Evolutionary conservation across 2,329 filamentous ascomycete species (phyloP).

Genomic region (Penicillium sp.): DNA sequence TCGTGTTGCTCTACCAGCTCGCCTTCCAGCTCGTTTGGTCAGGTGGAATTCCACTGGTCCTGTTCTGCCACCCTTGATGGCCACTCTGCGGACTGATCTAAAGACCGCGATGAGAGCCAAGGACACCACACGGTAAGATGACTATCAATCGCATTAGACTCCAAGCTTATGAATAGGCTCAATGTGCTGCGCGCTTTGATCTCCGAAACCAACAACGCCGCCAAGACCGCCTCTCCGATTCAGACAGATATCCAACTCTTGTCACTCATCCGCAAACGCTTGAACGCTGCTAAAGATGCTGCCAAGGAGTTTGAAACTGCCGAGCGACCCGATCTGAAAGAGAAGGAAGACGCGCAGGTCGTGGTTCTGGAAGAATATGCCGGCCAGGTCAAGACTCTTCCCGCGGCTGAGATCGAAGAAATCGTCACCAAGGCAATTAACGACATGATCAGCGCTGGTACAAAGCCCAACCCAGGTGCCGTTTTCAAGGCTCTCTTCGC

Average conservation of each 20-base stretch:
- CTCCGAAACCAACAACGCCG: constrained; percentile 52
- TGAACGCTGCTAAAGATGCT: constrained; percentile 39
- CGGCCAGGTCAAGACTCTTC: constrained; percentile 43
- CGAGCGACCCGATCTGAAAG: constrained; percentile 46
- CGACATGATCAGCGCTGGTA: constrained; percentile 35
- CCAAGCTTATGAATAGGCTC: constrained; percentile 33
- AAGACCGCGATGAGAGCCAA: constrained; percentile 54
- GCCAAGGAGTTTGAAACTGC: constrained; percentile 44
- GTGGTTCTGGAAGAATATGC: constrained; percentile 49
- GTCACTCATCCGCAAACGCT: constrained; percentile 48
- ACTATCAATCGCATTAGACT: not conserved
- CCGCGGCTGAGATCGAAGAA: constrained; percentile 41
- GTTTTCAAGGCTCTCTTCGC: constrained; percentile 47
- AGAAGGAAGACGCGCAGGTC: constrained; percentile 48
- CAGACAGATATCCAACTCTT: constrained; percentile 50
- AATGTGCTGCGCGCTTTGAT: constrained; percentile 52
- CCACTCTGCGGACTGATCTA: constrained; percentile 47
- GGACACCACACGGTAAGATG: constrained; percentile 45
- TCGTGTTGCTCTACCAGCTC: constrained; percentile 27
- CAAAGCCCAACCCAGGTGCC: constrained; percentile 38
- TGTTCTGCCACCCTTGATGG: constrained; percentile 44
- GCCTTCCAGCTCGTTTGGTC: constrained; percentile 29
- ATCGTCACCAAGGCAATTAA: constrained; percentile 39
- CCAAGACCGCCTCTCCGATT: constrained; percentile 48
- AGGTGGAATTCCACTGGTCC: constrained; percentile 45